Evolutionary conservation across 208 protist species (phyloP).

Genomic region (Phytomonas sp.): DNA sequence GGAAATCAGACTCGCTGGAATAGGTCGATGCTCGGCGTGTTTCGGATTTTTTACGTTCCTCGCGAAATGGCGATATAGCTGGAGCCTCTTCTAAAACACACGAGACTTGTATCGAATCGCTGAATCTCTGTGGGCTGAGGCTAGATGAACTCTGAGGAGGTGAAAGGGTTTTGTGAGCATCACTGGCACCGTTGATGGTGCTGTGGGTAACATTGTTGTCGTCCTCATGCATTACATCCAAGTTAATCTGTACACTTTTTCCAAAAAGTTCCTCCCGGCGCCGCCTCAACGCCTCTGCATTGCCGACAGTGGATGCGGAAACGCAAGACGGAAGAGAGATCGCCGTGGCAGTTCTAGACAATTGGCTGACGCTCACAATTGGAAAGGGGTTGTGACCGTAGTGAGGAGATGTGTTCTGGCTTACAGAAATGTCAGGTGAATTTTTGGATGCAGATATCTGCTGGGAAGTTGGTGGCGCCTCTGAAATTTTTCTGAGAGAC

Average conservation of each 20-base stretch:
- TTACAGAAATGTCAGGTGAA: neutral
- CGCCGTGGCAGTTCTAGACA: neutral
- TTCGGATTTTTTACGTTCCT: neutral
- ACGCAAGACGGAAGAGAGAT: slow-evolving; percentile 13
- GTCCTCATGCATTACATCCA: neutral
- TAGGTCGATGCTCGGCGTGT: neutral
- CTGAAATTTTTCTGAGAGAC: neutral
- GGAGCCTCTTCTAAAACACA: neutral
- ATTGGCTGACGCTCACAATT: neutral
- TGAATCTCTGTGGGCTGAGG: neutral
- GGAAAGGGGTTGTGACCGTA: neutral
- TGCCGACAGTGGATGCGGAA: slow-evolving; percentile 29
- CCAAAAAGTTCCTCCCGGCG: slow-evolving; percentile 56
- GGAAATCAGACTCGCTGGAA: neutral
- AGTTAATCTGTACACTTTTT: neutral
- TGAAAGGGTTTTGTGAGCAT: neutral
- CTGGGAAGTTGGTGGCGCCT: neutral
- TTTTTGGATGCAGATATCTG: neutral
- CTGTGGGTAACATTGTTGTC: neutral
- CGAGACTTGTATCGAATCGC: neutral
- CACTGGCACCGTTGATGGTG: neutral
- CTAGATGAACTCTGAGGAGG: neutral
- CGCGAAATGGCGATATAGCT: neutral
- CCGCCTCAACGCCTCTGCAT: slow-evolving; percentile 33
- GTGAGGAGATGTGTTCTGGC: neutral